Percentiles rank a stretch among this genome's conserved stretches.
Evolutionary conservation across 2,329 filamentous ascomycete species (phyloP).

Genomic region (Colletotrichum lupini): DNA sequence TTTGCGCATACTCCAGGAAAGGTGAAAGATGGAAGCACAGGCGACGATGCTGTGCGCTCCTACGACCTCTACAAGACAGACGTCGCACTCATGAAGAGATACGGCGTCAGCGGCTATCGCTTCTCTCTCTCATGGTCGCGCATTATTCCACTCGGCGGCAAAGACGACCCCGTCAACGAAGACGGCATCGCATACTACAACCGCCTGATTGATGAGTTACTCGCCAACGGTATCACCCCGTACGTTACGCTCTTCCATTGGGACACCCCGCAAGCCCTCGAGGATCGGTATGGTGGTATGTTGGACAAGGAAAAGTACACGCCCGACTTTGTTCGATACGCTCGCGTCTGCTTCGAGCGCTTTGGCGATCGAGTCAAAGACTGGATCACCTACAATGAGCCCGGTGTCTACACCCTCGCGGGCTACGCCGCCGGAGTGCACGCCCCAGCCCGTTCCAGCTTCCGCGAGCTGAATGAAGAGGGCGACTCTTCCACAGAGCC

Average conservation of each 20-base stretch:
- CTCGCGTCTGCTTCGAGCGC: slow-evolving; percentile 67
- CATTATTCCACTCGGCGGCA: slow-evolving; percentile 72
- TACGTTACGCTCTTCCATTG: slow-evolving; percentile 74
- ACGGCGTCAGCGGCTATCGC: slow-evolving; percentile 69
- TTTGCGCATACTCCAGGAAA: slow-evolving; percentile 52
- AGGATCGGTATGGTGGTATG: slow-evolving; percentile 70
- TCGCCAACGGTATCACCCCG: slow-evolving; percentile 66
- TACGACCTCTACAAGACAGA: slow-evolving; percentile 61
- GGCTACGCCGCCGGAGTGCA: slow-evolving; percentile 49
- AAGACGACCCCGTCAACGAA: slow-evolving; percentile 71
- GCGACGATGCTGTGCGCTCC: slow-evolving; percentile 50
- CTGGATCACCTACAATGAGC: slow-evolving; percentile 61
- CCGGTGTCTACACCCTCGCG: slow-evolving; percentile 46
- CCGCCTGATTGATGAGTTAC: slow-evolving; percentile 69
- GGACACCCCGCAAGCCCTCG: slow-evolving; percentile 69
- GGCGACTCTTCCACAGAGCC: slow-evolving; percentile 48
- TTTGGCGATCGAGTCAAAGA: slow-evolving; percentile 68
- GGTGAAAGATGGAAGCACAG: slow-evolving; percentile 51
- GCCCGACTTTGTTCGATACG: slow-evolving; percentile 68
- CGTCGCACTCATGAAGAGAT: slow-evolving; percentile 68
- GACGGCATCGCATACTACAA: slow-evolving; percentile 69
- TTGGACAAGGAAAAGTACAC: slow-evolving; percentile 72
- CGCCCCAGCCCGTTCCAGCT: slow-evolving; percentile 45
- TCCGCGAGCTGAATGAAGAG: slow-evolving; percentile 44
- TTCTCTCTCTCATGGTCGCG: slow-evolving; percentile 75